These are phyloP conservation scores for Davidsoniella eucalypti DNA, from an alignment of 2,329 filamentous ascomycete genomes.

Conservation along the genomic window DNA sequence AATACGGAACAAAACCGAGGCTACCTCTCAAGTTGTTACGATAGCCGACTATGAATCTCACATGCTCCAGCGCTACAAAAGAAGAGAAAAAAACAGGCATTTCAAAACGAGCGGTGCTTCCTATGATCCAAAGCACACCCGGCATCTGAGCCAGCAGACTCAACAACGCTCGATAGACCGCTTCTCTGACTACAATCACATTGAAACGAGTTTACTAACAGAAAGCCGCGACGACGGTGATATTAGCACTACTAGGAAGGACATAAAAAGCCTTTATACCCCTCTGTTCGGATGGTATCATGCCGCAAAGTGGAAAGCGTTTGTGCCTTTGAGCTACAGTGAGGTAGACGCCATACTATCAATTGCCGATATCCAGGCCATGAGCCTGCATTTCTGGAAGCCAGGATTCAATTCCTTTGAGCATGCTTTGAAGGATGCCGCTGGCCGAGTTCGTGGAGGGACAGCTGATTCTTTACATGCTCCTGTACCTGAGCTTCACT, in stretches of 20 bases:
- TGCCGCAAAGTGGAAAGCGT: constrained; percentile 3
- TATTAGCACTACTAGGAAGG: background rate
- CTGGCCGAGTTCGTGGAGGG: no score
- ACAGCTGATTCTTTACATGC: background rate
- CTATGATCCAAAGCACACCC: background rate
- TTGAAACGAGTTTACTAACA: background rate
- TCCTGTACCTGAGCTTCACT: background rate
- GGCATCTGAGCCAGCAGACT: no score
- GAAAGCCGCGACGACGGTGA: background rate
- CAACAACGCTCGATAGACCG: background rate
- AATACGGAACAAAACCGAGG: background rate
- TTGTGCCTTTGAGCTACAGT: constrained; percentile 1
- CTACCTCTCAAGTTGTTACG: background rate
- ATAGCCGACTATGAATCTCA: background rate
- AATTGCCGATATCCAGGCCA: no score
- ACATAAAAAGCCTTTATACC: background rate
- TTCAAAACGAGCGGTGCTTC: background rate
- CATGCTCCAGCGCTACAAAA: background rate
- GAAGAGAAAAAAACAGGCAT: no score
- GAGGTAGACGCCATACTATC: constrained; percentile 2
- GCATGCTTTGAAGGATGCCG: background rate
- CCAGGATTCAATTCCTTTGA: background rate
- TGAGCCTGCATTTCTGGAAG: background rate
- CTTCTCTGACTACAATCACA: background rate
- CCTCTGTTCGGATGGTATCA: constrained; percentile 9